Base-by-base conservation (phyloP, 2,329 filamentous ascomycete species). In the Diaporthe longicolla region DNA sequence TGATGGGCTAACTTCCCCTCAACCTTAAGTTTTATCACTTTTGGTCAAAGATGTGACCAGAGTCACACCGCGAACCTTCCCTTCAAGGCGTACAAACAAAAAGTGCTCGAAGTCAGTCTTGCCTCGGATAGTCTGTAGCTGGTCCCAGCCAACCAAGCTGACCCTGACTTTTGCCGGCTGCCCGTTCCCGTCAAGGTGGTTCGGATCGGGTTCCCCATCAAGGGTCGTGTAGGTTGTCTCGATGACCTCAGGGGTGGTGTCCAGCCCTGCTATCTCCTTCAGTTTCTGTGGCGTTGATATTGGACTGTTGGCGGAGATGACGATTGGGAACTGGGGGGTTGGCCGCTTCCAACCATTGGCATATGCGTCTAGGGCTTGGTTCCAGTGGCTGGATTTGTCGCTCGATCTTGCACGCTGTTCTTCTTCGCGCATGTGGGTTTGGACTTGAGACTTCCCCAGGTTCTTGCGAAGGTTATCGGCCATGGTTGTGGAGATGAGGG, bases 201-300 rank as follows among this genome's bases (percentile, higher is more conserved):
- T 58, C 54, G 54, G 54, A 58, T 58, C 54, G 29, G 54, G 50
- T 15, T 58, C 17, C 54, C 54, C 54, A 37, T 37, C 32, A 58
- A 50, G 43, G 48, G n/a, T n/a, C n/a, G n/a, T n/a, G n/a, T 66
- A 50, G 26, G 61, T 50, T 65, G 61, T 65, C 35, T 65, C 35
- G 43, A 50, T 65, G 29, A 65, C 61, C 43, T 65, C 61, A 35
- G 43, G 24, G 24, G 29, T 50, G 29, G 43, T 52, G 43, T 66
- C 24, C 43, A 66, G 19, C 26, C 43, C 43, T 50, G 61, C 61
- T 66, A 52, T 66, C 61, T 52, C 61, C 43, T 66, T 32, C 15
- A 66, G 43, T 50, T 37, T 52, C 61, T 66, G 17, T 66, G 61
- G 61, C 43, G 43, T 66, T 66, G 61, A 66, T 66, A 52, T 52